phyloP scores from a whole-genome alignment of 1,139 yeast species.

The Candida sojae region DNA sequence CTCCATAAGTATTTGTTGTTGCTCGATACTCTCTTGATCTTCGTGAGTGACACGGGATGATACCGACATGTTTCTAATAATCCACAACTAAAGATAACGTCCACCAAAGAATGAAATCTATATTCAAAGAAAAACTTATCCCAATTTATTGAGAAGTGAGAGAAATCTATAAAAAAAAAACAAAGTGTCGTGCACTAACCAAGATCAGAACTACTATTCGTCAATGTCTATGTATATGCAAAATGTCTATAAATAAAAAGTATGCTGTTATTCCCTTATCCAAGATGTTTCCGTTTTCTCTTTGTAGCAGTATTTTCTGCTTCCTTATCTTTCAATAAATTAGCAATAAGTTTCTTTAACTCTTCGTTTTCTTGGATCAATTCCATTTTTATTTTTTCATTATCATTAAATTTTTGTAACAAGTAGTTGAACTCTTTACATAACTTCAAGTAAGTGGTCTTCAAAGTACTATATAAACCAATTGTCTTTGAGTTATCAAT shows the following conservation, averaged over 20 bases:
- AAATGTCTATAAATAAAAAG: no score
- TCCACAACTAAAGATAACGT: not conserved
- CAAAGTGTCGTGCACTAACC: not conserved
- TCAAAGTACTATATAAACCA: conserved; percentile 33
- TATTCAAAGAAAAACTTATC: not conserved
- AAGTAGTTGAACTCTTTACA: conserved; percentile 40
- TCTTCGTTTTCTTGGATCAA: conserved; percentile 38
- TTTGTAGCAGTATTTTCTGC: not conserved
- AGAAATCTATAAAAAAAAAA: not conserved
- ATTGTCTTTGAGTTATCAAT: conserved; percentile 29
- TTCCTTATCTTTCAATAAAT: conserved; percentile 13
- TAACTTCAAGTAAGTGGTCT: conserved; percentile 35
- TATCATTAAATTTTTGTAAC: conserved; percentile 35
- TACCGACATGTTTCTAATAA: no score
- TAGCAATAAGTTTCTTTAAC: conserved; percentile 27
- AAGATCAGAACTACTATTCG: not conserved
- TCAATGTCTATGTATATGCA: no score
- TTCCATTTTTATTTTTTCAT: conserved; percentile 34
- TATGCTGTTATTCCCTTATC: no score
- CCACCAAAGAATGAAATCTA: not conserved
- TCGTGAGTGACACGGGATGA: not conserved
- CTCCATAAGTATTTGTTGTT: conserved; percentile 30
- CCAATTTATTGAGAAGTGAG: not conserved
- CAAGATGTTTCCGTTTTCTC: not conserved
- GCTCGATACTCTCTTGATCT: conserved; percentile 14